These are phyloP conservation scores for Stylosanthes scabra DNA, from an alignment of 331 rosid genomes.

Conservation along the genomic window DNA sequence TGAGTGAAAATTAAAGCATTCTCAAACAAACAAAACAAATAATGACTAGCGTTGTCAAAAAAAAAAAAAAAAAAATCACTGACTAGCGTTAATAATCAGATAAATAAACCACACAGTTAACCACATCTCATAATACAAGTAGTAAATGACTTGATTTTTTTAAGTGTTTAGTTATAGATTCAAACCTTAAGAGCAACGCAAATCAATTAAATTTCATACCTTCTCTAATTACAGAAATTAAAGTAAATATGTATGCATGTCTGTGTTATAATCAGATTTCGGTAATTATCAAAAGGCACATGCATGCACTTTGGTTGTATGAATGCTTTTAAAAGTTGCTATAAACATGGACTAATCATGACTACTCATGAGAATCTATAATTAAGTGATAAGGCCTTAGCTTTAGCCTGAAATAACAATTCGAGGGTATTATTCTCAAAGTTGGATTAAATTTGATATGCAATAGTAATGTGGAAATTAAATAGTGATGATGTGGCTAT, in stretches of 20 bases:
- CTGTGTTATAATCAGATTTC: slow-evolving; percentile 12
- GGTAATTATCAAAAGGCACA: slow-evolving; percentile 54
- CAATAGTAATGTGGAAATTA: background rate
- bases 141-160: no score
- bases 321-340: slow-evolving; percentile 25
- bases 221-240: no score
- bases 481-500: background rate
- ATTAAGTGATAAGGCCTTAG: slow-evolving; percentile 23
- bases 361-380: background rate
- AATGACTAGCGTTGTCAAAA: no score
- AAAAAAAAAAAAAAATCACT: no score
- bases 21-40: no score
- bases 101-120: no score
- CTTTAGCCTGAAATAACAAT: slow-evolving; percentile 14
- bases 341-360: slow-evolving; percentile 48
- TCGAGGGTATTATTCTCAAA: slow-evolving; percentile 28
- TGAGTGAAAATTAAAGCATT: slow-evolving; percentile 12
- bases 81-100: no score
- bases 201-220: no score
- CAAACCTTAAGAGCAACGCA: no score
- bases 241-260: background rate
- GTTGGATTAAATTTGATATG: slow-evolving; percentile 16
- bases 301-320: slow-evolving; percentile 45
- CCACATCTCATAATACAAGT: no score
- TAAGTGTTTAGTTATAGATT: no score